Evolutionary conservation across 2,329 filamentous ascomycete species (phyloP).

Genomic region (Hymenoscyphus repandus): DNA sequence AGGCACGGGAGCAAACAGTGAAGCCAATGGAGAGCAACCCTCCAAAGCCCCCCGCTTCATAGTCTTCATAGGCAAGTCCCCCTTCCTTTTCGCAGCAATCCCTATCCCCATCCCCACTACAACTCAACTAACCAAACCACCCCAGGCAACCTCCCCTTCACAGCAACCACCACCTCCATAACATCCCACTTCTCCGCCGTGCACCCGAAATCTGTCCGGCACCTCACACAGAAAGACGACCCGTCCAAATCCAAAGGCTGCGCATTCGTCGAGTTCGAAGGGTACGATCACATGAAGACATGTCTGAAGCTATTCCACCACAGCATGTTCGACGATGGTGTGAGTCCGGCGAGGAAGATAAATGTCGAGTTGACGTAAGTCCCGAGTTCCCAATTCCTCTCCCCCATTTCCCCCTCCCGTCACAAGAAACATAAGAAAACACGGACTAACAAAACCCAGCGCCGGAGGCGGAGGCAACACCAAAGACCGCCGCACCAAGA

Average conservation of each 20-base stretch:
- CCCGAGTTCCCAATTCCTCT: background rate
- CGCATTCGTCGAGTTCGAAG: constrained; percentile 84
- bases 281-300: constrained; percentile 86
- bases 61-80: constrained; percentile 62
- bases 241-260: constrained; percentile 65
- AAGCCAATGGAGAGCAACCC: constrained; percentile 15
- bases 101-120: too few relatives aligned
- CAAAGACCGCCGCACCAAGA: constrained; percentile 65
- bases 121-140: constrained; percentile 32
- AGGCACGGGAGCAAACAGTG: constrained; percentile 11
- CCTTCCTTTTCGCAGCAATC: background rate
- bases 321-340: constrained; percentile 60
- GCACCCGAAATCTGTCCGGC: constrained; percentile 63
- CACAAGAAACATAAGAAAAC: too few relatives aligned
- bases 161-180: constrained; percentile 65
- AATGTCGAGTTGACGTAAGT: constrained; percentile 87
- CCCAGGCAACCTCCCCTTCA: constrained; percentile 81
- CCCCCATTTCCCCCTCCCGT: constrained; percentile 3
- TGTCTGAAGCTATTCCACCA: constrained; percentile 90
- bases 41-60: constrained; percentile 55
- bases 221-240: constrained; percentile 62
- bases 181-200: constrained; percentile 73
- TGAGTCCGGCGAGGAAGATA: constrained; percentile 62
- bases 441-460: constrained; percentile 43
- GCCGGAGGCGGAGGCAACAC: constrained; percentile 83